Conservation (phyloP, 768 basidiomycete genomes). For the Hericium coralloides region DNA sequence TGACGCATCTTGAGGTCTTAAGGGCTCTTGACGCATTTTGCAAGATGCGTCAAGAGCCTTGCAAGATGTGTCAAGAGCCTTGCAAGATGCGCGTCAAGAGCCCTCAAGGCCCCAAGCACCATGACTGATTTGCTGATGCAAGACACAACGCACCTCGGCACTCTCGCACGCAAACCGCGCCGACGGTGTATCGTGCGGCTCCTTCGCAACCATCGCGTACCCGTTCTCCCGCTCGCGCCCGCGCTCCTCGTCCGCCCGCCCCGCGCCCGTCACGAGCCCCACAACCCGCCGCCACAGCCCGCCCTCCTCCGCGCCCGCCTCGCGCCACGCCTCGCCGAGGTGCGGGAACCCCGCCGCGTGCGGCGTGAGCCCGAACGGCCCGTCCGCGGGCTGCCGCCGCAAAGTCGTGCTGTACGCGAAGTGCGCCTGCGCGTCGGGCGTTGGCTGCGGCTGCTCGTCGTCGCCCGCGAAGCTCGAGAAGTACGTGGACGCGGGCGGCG, state of each 20-base stretch:
- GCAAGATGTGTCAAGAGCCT: not conserved
- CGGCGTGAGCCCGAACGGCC: slow-evolving; percentile 30
- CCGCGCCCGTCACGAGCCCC: slow-evolving; percentile 27
- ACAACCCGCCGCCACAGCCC: slow-evolving; percentile 39
- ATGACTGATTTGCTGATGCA: too few species aligned
- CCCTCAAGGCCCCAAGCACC: too few species aligned
- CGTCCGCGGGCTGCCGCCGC: slow-evolving; percentile 52
- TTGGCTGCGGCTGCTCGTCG: slow-evolving; percentile 38
- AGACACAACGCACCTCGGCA: slow-evolving; percentile 2
- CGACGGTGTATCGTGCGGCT: slow-evolving; percentile 3
- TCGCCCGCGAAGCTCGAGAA: slow-evolving; percentile 52
- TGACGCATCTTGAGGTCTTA: too few species aligned
- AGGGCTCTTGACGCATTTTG: too few species aligned
- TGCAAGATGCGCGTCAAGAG: too few species aligned
- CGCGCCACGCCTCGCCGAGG: slow-evolving; percentile 19
- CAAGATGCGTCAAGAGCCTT: too few species aligned
- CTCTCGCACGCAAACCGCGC: slow-evolving; percentile 1
- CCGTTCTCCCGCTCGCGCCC: slow-evolving; percentile 27
- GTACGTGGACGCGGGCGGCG: slow-evolving; percentile 78
- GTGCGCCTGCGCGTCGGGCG: slow-evolving; percentile 58
- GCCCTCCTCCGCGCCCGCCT: slow-evolving; percentile 20
- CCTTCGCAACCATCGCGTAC: slow-evolving; percentile 19
- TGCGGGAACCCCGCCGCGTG: slow-evolving; percentile 29
- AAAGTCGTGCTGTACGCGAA: slow-evolving; percentile 82
- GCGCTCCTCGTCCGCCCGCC: slow-evolving; percentile 20